Percentiles rank a stretch among this genome's conserved stretches.
phyloP scores from a whole-genome alignment of 805 yeast genomes.

The Candida parachauliodes region DNA sequence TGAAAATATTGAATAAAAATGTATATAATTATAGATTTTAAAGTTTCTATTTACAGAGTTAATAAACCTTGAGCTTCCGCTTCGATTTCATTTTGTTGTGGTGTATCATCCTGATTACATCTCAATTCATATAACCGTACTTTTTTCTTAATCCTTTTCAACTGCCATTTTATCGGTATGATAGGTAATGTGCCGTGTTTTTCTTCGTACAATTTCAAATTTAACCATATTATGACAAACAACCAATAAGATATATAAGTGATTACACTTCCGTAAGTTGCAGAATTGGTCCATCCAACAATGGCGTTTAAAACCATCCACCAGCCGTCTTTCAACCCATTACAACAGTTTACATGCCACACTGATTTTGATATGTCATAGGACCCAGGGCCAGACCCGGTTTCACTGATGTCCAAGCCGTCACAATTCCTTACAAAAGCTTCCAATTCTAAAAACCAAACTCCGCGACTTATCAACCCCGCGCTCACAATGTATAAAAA shows the following conservation, averaged over 20 bases:
- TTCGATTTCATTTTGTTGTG: slow-evolving; percentile 6
- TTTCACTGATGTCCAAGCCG: slow-evolving; percentile 83
- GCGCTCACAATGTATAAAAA: slow-evolving; percentile 82
- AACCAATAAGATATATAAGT: slow-evolving; percentile 75
- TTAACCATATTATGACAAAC: slow-evolving; percentile 43
- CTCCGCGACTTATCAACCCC: slow-evolving; percentile 80
- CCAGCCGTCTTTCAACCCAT: slow-evolving; percentile 85
- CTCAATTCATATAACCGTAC: slow-evolving; percentile 20
- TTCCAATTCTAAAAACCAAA: slow-evolving; percentile 87
- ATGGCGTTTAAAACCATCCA: slow-evolving; percentile 91
- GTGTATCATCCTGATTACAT: slow-evolving; percentile 10
- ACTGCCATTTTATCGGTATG: slow-evolving; percentile 61
- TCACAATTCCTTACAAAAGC: slow-evolving; percentile 66
- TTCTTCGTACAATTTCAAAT: slow-evolving; percentile 46
- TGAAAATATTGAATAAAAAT: slow-evolving; percentile 1
- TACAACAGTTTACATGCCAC: slow-evolving; percentile 96
- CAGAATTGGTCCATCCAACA: slow-evolving; percentile 92
- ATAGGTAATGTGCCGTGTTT: slow-evolving; percentile 55
- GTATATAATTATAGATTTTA: background rate
- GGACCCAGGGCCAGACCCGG: slow-evolving; percentile 91
- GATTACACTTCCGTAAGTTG: slow-evolving; percentile 81
- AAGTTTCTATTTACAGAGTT: slow-evolving; percentile 1
- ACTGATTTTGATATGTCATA: slow-evolving; percentile 75
- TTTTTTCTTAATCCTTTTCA: slow-evolving; percentile 46
- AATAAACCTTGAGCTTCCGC: slow-evolving; percentile 8